phyloP scores from a whole-genome alignment of 257 asterid species.

The Coffea canephora region DNA sequence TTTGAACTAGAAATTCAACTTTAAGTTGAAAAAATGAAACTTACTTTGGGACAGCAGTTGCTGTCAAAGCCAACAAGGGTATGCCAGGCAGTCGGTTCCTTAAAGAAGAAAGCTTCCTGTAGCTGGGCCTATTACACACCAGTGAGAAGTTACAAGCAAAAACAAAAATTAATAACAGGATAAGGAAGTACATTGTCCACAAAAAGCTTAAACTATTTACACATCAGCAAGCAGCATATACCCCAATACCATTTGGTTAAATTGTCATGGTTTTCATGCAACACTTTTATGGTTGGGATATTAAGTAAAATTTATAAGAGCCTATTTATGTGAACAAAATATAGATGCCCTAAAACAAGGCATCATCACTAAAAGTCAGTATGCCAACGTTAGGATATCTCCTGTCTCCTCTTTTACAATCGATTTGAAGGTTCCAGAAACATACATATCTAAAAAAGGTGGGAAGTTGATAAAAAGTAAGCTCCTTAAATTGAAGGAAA shows the following conservation, averaged over 20 bases:
- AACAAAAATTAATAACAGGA: conserved; percentile 4
- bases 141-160: conserved; percentile 9
- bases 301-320: neutral
- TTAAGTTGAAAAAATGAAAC: conserved; percentile 26
- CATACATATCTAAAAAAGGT: neutral
- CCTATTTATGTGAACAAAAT: neutral
- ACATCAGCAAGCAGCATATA: conserved; percentile 1
- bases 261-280: neutral
- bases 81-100: conserved; percentile 63
- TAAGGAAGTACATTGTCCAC: neutral
- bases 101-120: conserved; percentile 82
- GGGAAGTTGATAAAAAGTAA: neutral
- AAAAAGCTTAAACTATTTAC: neutral
- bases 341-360: neutral
- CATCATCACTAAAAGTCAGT: neutral
- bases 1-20: neutral
- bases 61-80: conserved; percentile 94
- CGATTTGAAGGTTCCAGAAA: neutral
- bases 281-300: neutral
- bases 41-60: conserved; percentile 98
- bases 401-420: neutral
- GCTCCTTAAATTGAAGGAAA: neutral
- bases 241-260: neutral
- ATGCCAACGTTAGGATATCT: neutral
- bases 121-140: conserved; percentile 75